A percentile compares a stretch with the other conserved stretches of the same genome.
These are phyloP conservation scores for Solanum paucissectum DNA, from an alignment of 257 asterid genomes.

Conservation along the genomic window DNA sequence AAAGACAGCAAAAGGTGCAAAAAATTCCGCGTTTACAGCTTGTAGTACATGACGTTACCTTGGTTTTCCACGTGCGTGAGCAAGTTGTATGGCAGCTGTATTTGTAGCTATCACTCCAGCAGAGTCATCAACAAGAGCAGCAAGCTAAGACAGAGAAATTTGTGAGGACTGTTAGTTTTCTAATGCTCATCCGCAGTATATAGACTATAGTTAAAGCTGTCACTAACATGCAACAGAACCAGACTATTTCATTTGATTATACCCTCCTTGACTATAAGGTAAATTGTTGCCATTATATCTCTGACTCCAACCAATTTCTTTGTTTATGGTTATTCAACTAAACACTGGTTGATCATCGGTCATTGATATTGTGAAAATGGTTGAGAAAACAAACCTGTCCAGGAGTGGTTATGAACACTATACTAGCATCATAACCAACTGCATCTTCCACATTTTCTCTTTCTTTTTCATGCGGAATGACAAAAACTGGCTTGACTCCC, in stretches of 20 bases:
- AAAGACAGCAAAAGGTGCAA: background rate
- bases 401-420: constrained; percentile 80
- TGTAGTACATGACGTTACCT: constrained; percentile 33
- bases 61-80: constrained; percentile 68
- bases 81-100: constrained; percentile 80
- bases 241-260: background rate
- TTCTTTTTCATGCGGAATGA: constrained; percentile 81
- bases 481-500: constrained; percentile 62
- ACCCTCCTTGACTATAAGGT: background rate
- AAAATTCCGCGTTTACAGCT: background rate
- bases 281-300: background rate
- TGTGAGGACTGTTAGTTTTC: background rate
- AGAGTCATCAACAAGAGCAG: constrained; percentile 75
- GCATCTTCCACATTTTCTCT: constrained; percentile 60
- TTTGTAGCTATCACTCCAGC: constrained; percentile 77
- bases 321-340: background rate
- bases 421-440: constrained; percentile 62
- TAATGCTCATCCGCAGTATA: background rate
- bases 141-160: constrained; percentile 35
- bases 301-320: background rate
- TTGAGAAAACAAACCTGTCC: constrained; percentile 51
- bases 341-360: background rate
- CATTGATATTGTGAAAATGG: background rate
- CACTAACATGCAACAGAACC: background rate
- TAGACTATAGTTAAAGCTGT: background rate